Percentiles rank a stretch among this genome's conserved stretches.
Conservation (phyloP, 176 grass and related monocot species). For the Musa beccarii region DNA sequence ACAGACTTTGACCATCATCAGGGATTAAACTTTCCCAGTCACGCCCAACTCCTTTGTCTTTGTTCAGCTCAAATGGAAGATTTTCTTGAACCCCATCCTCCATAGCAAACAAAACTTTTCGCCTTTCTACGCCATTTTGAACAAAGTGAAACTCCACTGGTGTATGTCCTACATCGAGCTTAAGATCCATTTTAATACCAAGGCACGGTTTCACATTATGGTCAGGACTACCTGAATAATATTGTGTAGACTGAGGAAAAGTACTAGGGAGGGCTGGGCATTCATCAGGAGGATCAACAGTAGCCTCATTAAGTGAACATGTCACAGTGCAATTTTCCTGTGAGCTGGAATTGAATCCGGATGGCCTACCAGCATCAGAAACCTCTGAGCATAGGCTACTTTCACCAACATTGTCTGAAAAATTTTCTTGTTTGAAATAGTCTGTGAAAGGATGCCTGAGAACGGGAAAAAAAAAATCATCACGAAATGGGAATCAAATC, state of each 20-base stretch:
- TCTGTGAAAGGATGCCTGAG: conserved; percentile 45
- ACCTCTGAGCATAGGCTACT: conserved; percentile 26
- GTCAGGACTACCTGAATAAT: conserved; percentile 61
- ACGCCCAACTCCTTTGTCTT: conserved; percentile 34
- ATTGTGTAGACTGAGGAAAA: conserved; percentile 35
- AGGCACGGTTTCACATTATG: conserved; percentile 27
- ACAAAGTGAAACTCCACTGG: conserved; percentile 17
- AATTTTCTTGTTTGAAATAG: conserved; percentile 33
- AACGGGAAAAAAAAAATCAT: conserved; percentile 4
- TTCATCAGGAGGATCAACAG: conserved; percentile 22
- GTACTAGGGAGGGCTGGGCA: conserved; percentile 22
- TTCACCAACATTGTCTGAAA: conserved; percentile 12
- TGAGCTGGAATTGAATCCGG: conserved; percentile 27
- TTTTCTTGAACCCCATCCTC: conserved; percentile 32
- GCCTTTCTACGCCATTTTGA: conserved; percentile 36
- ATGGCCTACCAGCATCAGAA: conserved; percentile 31
- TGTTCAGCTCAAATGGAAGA: conserved; percentile 12
- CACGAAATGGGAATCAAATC: neutral
- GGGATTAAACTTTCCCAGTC: conserved; percentile 64
- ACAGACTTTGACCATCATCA: conserved; percentile 40
- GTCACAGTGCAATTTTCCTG: conserved; percentile 29
- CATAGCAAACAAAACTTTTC: conserved; percentile 65
- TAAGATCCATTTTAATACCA: conserved; percentile 48
- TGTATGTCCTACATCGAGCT: conserved; percentile 29
- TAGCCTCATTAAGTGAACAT: conserved; percentile 37